Base-by-base conservation (phyloP, 768 basidiomycete genomes). In the Russula emetica region DNA sequence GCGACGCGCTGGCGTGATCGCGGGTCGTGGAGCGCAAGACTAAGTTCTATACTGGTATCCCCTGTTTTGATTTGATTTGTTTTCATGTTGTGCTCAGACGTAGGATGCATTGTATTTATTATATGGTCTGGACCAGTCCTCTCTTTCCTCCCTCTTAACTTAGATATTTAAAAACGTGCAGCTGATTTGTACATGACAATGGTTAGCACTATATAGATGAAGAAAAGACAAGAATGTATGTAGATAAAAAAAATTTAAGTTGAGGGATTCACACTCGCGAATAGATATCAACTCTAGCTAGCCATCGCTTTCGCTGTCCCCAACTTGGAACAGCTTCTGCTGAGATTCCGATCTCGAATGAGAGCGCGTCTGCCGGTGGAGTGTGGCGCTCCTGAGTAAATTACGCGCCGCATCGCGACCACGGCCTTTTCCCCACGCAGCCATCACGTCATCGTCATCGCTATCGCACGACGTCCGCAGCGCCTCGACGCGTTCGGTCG, bases 321-420 rank as follows among this genome's bases (percentile, higher is more conserved):
- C 67, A 3, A 69, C 61, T 26, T 58, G 44, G 45, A 69, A 69
- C 28, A 69, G 24, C 2, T 34, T 50, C 22, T 58, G 61, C 40
- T 66, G 54, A 55, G 64, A 66, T 14, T 66, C 59, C 9, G 63
- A 51, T 38, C 51, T 60, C 28, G 58, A 47, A 24, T 40, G 52
- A 3, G 28, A 13, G 22, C 52, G 60, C n/a, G 44, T 42, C 47
- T 68, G 52, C 3, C 66, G 52, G 16, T 45, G n/a, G n/a, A n/a
- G 28, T 4, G 18, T 42, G 0, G 47, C 55, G 10, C 73, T 72
- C 66, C 49, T 49, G 6, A 85, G 71, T 57, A 84, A 67, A 62
- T 78, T 74, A 54, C 83, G 74, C 20, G 84, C 84, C 28, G 79
- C 70, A 16, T 81, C 79, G 66, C 74, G 77, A 2, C 85, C 84